These are phyloP conservation scores for Penicillium coffeae DNA, from an alignment of 495 filamentous ascomycete species.

Conservation along the genomic window DNA sequence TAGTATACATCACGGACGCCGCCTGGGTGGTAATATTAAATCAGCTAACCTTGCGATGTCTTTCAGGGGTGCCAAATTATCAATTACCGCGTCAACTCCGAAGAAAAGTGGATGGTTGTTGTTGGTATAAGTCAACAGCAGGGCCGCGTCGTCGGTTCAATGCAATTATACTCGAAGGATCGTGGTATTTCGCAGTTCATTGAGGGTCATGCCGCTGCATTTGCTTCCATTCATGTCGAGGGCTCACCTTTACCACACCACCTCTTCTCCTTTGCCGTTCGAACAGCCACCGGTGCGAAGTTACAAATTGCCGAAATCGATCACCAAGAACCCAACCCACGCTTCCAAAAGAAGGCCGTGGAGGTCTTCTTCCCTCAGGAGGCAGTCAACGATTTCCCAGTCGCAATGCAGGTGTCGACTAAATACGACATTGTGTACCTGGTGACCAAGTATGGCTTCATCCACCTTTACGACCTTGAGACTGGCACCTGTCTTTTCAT, in stretches of 20 bases:
- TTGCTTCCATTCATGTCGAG: constrained; percentile 84
- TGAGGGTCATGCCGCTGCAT: constrained; percentile 94
- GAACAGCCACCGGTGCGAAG: constrained; percentile 83
- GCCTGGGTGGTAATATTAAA: no score
- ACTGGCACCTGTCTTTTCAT: constrained; percentile 98
- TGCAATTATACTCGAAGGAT: constrained; percentile 96
- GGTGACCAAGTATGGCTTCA: constrained; percentile 98
- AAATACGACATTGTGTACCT: constrained; percentile 96
- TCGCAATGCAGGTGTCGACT: constrained; percentile 94
- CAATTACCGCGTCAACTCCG: constrained; percentile 94
- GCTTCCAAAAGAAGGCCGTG: constrained; percentile 90
- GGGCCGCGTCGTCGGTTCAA: constrained; percentile 88
- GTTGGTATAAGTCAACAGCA: constrained; percentile 92
- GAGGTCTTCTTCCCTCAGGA: constrained; percentile 97
- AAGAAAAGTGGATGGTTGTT: constrained; percentile 97
- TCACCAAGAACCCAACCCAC: constrained; percentile 79
- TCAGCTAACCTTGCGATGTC: constrained; percentile 15
- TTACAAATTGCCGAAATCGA: constrained; percentile 98
- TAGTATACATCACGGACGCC: no score
- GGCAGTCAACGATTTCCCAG: constrained; percentile 93
- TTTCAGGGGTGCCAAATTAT: constrained; percentile 92
- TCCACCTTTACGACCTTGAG: constrained; percentile 97
- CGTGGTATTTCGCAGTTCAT: constrained; percentile 96
- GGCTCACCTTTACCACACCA: constrained; percentile 87
- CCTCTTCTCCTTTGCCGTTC: constrained; percentile 94